Percentiles rank a stretch among this genome's conserved stretches.
Conservation (phyloP, 2,329 filamentous ascomycete genomes). For the Corniculantispora saksenae region DNA sequence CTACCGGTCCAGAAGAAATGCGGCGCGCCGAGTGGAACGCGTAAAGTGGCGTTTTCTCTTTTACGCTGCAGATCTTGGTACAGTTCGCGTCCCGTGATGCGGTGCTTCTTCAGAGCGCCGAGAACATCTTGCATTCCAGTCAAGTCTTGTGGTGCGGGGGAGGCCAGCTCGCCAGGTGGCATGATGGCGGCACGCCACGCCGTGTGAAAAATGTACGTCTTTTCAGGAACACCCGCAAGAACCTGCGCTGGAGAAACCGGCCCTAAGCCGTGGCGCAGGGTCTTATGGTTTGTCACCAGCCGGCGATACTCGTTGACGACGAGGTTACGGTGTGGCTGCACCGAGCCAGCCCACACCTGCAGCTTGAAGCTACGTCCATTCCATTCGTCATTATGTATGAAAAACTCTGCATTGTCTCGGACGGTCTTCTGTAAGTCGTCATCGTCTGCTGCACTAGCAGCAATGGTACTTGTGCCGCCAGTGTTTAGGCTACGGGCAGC, state of each 20-base stretch:
- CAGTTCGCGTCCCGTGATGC: slow-evolving; percentile 34
- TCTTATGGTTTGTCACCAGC: slow-evolving; percentile 38
- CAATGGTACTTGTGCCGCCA: background rate
- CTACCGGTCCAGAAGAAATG: slow-evolving; percentile 43
- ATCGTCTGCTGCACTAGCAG: slow-evolving; percentile 8
- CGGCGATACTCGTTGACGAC: slow-evolving; percentile 51
- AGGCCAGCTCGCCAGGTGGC: slow-evolving; percentile 30
- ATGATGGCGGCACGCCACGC: slow-evolving; percentile 55
- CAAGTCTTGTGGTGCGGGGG: slow-evolving; percentile 34
- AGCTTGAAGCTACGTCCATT: slow-evolving; percentile 29
- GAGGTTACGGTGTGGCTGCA: slow-evolving; percentile 31
- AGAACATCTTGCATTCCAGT: slow-evolving; percentile 47
- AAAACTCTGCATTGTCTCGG: slow-evolving; percentile 25
- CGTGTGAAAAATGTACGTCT: slow-evolving; percentile 48
- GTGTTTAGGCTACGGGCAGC: slow-evolving; percentile 4
- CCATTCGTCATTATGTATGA: slow-evolving; percentile 29
- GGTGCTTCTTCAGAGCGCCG: slow-evolving; percentile 41
- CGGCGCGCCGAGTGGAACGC: slow-evolving; percentile 24
- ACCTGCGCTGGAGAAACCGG: slow-evolving; percentile 53
- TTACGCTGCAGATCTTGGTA: slow-evolving; percentile 26
- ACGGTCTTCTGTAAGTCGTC: slow-evolving; percentile 7
- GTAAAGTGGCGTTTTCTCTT: slow-evolving; percentile 17
- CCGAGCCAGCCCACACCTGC: slow-evolving; percentile 51
- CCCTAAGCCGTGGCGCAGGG: slow-evolving; percentile 40
- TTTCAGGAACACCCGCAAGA: slow-evolving; percentile 48